Base-by-base conservation (phyloP, 148 eudicot genomes). In the Selenicereus undatus region DNA sequence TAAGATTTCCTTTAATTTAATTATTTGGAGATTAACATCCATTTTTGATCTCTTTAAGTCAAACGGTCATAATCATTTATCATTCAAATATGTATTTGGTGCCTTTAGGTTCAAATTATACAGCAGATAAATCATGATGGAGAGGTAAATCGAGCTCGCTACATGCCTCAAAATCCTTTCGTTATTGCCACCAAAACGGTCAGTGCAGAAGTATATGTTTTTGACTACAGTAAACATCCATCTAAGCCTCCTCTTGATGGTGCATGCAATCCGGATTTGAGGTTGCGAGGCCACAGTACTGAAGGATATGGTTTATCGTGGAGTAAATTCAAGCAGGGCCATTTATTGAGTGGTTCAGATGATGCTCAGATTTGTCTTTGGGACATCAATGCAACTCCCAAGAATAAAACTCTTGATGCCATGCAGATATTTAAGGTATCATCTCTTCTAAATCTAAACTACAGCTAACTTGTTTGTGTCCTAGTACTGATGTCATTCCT, bases 61-160 rank as follows among this genome's bases (percentile, higher is more conserved):
- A 66, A 66, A 26, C 3, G 16, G 71, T 66, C 18, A 27, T 66
- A 64, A 11, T 35, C 16, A 73, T 66, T 13, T 71, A 80, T 71
- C 58, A 68, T 4, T 13, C 35, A 2, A 32, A 27, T 60, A 13
- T 77, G 18, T 11, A 26, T 51, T 75, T 1, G 74, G 20, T 81
- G 58, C 14, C 14, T 87, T 52, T 88, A 95, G 98, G 94, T 95
- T 27, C 95, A 95, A 80, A 88, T 95, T 79, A 91, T 93, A 79
- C 97, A 95, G 82, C 95, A 95, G 86, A 93, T 95, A 80, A 89
- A 88, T 81, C 98, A 93, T 82, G 97, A 91, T 56, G 98, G 98
- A 54, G 98, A 95, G 84, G 97, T 95, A 35, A 93, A 95, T 66
- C 89, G 97, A 45, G 98, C 97, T 78, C 98, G 98, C 30, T 88